Percentiles rank a stretch among this genome's conserved stretches.
Evolutionary conservation across 179 eudicot species (phyloP).

Genomic region (Gypsophila paniculata): DNA sequence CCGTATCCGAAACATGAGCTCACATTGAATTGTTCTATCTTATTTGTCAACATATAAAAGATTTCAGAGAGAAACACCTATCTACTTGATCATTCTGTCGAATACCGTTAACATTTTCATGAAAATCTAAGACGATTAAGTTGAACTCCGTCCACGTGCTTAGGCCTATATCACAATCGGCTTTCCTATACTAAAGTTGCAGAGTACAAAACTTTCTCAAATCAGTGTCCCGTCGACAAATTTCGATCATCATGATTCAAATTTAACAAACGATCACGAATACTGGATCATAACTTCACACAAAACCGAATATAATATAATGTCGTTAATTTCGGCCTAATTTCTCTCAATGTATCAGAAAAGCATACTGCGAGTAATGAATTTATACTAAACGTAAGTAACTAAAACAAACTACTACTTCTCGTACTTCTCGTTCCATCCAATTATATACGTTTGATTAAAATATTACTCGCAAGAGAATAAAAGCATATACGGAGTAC

Average conservation of each 20-base stretch:
- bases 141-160: neutral
- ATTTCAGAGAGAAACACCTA: neutral
- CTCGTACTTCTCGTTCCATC: no score
- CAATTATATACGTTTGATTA: no score
- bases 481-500: no score
- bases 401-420: neutral
- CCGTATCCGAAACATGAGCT: neutral
- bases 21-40: neutral
- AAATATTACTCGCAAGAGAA: no score
- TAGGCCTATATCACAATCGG: neutral
- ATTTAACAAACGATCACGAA: no score
- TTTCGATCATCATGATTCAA: neutral
- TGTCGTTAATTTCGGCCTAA: neutral
- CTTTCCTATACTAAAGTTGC: neutral
- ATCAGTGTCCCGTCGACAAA: neutral
- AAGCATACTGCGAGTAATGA: neutral
- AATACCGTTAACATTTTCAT: neutral
- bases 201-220: neutral
- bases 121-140: neutral
- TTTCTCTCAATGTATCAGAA: neutral
- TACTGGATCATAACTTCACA: conserved; percentile 12
- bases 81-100: neutral
- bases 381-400: neutral
- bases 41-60: neutral
- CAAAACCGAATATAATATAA: neutral